Base-by-base conservation (phyloP, 768 basidiomycete species). In the Sporobolomyces phaffii region DNA sequence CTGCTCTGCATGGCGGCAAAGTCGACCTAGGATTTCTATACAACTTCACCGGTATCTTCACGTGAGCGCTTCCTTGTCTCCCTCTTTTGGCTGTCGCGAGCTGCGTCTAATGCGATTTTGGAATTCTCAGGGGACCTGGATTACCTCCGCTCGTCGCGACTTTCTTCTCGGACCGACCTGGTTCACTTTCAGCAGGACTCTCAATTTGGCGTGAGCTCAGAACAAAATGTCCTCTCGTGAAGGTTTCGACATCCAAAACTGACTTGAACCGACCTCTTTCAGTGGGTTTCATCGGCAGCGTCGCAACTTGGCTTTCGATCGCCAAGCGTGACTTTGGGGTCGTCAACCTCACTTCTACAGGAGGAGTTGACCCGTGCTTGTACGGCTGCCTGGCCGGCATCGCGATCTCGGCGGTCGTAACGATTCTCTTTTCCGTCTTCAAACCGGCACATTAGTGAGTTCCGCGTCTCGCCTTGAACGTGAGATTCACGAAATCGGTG, bases 11-110 rank as follows among this genome's bases (percentile, higher is more conserved):
- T 36, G 67, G 65, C 13, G 75, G 73, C 28, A 66, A 66, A 7
- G 75, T 78, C 56, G 75, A 74, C 60, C 75, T 78, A 26, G 76
- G 77, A 14, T 78, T 77, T 75, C 61, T 51, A 18, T 51, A 58
- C 64, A 52, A 60, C 47, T 47, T 58, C 31, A 50, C 47, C 22
- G 44, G 36, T 20, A 56, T 34, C 38, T 41, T 40, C 26, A 38
- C 41, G 48, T 31, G 24, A 29, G 48, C 48, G 13, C 29, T 28
- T 47, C 29, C 48, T 9, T n/a, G 5, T 29, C 48, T 50, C 48
- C 26, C 28, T 28, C 28, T 15, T 7, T n/a, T n/a, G n/a, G n/a
- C n/a, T n/a, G 24, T 8, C 24, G 18, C n/a, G 14, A 50, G 18
- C 36, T 38, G 15, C n/a, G 13, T 61, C 28, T 28, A 9, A 9